Conservation (phyloP, 148 eudicot species). For the Fagopyrum tataricum region DNA sequence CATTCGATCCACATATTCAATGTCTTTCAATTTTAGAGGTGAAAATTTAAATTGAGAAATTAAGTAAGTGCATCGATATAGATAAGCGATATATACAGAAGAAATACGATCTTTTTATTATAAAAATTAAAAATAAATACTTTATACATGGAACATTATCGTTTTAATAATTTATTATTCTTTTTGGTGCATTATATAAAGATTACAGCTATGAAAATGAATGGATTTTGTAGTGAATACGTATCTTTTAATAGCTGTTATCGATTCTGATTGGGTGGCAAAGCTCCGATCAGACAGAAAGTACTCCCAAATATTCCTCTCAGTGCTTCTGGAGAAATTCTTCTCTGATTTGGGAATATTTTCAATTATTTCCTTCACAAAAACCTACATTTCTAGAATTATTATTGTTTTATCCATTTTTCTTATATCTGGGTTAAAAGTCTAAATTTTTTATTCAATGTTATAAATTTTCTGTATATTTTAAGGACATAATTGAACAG, state of each 20-base stretch:
- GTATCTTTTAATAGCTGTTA: neutral
- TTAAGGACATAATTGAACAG: too few species aligned
- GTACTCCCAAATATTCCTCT: neutral
- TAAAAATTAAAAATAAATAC: too few species aligned
- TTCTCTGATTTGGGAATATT: slow-evolving; percentile 2
- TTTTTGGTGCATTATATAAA: neutral
- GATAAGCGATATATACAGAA: too few species aligned
- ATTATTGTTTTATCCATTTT: neutral
- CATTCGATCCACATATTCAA: too few species aligned
- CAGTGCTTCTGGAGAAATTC: slow-evolving; percentile 8
- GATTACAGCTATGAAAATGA: slow-evolving; percentile 4
- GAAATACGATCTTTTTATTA: too few species aligned
- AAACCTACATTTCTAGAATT: neutral
- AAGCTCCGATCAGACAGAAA: neutral
- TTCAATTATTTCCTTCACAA: neutral
- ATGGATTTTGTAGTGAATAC: slow-evolving; percentile 5
- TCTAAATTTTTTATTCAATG: too few species aligned
- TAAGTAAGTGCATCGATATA: too few species aligned
- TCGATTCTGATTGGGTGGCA: neutral
- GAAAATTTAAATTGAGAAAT: too few species aligned
- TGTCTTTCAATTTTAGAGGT: too few species aligned
- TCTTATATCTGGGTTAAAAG: neutral
- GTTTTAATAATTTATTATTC: neutral
- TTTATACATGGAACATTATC: neutral
- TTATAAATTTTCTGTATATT: too few species aligned